Conservation (phyloP, 176 grass and related monocot genomes). For the Luzula sylvatica region DNA sequence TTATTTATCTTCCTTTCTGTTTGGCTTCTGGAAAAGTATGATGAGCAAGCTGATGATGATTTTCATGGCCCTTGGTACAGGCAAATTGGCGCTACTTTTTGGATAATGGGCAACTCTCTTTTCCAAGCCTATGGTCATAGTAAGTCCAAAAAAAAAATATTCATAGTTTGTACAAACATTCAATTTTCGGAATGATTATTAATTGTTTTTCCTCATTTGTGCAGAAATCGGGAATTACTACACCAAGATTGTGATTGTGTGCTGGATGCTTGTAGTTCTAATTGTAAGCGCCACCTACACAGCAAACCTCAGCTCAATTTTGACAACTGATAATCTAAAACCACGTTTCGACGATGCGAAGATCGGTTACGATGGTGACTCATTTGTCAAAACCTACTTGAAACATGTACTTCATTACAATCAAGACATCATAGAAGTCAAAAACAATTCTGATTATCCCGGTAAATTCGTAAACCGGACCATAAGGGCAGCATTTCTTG, state of each 20-base stretch:
- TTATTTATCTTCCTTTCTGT: not conserved
- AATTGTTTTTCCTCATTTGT: not conserved
- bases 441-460: not conserved
- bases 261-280: conserved; percentile 24
- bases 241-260: conserved; percentile 16
- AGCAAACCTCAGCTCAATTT: conserved; percentile 21
- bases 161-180: not conserved
- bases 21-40: conserved; percentile 7
- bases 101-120: conserved; percentile 16
- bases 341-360: not conserved
- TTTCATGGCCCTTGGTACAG: not conserved
- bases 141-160: not conserved
- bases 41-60: not conserved
- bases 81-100: conserved; percentile 23
- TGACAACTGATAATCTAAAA: conserved; percentile 7
- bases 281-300: conserved; percentile 21
- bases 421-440: not conserved
- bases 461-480: conserved; percentile 5
- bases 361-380: conserved; percentile 16
- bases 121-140: conserved; percentile 5
- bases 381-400: conserved; percentile 27
- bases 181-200: too few species aligned
- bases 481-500: conserved; percentile 23
- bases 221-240: conserved; percentile 13
- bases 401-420: not conserved